Evolutionary conservation across 2,329 filamentous ascomycete species (phyloP).

Genomic region (Trichoderma sp.): DNA sequence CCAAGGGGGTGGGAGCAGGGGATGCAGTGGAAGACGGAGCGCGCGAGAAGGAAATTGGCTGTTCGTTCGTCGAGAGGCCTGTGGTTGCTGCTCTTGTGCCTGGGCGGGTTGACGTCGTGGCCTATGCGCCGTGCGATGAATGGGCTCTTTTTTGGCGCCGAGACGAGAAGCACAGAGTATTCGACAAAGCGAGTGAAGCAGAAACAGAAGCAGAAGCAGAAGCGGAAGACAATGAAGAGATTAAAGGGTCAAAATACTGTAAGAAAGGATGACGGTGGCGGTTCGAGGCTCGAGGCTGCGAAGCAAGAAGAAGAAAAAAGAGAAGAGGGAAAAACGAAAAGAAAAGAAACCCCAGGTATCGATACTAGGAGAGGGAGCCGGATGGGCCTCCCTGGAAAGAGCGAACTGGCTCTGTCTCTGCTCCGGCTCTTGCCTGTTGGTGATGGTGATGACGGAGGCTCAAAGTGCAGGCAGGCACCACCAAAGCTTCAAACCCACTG

Average conservation of each 20-base stretch:
- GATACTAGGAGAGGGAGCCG: conserved; percentile 2
- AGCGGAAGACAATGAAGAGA: no score
- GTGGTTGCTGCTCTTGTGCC: background rate
- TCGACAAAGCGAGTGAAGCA: no score
- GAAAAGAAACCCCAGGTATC: background rate
- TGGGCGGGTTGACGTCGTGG: conserved; percentile 10
- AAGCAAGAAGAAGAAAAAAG: background rate
- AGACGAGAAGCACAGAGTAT: background rate
- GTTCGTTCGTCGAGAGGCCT: background rate
- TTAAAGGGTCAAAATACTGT: background rate
- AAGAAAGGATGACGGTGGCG: background rate
- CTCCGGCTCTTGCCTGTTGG: conserved; percentile 17
- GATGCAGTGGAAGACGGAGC: conserved; percentile 26
- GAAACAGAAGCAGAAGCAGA: no score
- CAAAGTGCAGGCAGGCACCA: conserved; percentile 26
- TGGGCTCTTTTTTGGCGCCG: conserved; percentile 19
- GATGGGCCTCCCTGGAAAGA: conserved; percentile 20
- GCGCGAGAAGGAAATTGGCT: conserved; percentile 25
- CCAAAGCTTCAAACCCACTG: conserved; percentile 7
- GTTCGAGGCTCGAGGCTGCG: background rate
- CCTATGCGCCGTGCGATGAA: conserved; percentile 14
- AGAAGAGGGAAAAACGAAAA: background rate
- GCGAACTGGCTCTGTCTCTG: conserved; percentile 11
- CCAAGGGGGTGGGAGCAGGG: conserved; percentile 27
- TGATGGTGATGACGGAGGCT: conserved; percentile 24